phyloP scores from a whole-genome alignment of 495 filamentous ascomycete species.

The Xanthoparmelia taractica region DNA sequence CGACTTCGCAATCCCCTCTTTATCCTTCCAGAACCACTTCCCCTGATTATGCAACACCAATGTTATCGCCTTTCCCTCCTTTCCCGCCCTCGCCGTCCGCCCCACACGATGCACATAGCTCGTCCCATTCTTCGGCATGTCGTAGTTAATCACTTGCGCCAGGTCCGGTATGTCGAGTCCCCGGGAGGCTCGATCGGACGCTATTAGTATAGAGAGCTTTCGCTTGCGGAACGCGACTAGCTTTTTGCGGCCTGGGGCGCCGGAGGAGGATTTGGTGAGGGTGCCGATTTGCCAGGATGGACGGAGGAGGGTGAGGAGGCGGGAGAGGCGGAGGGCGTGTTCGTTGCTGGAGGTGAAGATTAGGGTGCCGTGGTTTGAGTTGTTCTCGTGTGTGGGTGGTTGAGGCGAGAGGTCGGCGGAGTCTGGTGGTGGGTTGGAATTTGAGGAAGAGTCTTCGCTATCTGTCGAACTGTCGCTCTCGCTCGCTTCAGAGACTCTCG shows the following conservation, averaged over 20 bases:
- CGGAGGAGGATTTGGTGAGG: constrained; percentile 66
- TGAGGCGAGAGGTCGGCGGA: constrained; percentile 2
- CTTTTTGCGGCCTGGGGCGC: constrained; percentile 53
- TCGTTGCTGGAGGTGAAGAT: constrained; percentile 89
- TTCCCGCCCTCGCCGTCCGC: constrained; percentile 45
- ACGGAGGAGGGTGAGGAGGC: constrained; percentile 61
- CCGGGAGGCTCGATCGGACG: constrained; percentile 85
- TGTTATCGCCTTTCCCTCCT: constrained; percentile 67
- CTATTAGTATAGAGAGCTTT: constrained; percentile 67
- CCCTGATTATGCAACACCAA: constrained; percentile 69
- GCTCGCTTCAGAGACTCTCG: background rate
- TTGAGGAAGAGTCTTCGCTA: constrained; percentile 24
- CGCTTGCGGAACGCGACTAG: constrained; percentile 55
- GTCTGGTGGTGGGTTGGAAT: constrained; percentile 28
- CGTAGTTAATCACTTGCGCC: constrained; percentile 88
- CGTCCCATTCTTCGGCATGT: constrained; percentile 69
- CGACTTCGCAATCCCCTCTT: constrained; percentile 42
- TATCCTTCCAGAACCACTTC: constrained; percentile 74
- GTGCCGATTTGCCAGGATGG: constrained; percentile 58
- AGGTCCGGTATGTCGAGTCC: constrained; percentile 80
- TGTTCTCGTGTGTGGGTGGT: constrained; percentile 21
- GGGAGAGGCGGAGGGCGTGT: constrained; percentile 67
- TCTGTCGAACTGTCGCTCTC: constrained; percentile 18
- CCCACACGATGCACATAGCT: constrained; percentile 92
- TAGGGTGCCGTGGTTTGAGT: constrained; percentile 36